These are phyloP conservation scores for Rutstroemia sp. DNA, from an alignment of 2,329 filamentous ascomycete species.

Conservation along the genomic window DNA sequence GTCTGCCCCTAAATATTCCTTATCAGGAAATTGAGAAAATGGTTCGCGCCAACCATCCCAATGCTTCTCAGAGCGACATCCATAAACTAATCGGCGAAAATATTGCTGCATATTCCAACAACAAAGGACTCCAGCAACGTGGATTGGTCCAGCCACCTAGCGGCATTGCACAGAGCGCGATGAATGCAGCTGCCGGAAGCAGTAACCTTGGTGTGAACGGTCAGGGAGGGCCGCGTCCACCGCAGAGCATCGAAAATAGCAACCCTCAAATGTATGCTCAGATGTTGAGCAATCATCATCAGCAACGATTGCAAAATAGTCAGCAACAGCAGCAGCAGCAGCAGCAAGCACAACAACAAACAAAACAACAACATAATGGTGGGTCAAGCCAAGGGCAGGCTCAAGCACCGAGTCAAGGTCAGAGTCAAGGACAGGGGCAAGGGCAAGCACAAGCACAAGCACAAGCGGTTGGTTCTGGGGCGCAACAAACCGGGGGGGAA, in stretches of 20 bases:
- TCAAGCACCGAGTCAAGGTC: too few species aligned
- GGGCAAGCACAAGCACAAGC: not conserved
- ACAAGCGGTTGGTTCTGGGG: slow-evolving; percentile 11
- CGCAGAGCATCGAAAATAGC: slow-evolving; percentile 32
- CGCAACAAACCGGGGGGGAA: slow-evolving; percentile 8
- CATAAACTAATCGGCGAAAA: slow-evolving; percentile 31
- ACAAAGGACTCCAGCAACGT: slow-evolving; percentile 27
- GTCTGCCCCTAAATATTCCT: not conserved
- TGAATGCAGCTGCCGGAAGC: slow-evolving; percentile 42
- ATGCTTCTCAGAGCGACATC: slow-evolving; percentile 3
- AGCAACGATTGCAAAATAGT: slow-evolving; percentile 21
- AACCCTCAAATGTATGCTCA: slow-evolving; percentile 42
- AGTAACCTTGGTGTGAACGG: slow-evolving; percentile 11
- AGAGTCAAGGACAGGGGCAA: not conserved
- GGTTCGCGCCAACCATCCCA: not conserved
- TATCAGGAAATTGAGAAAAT: slow-evolving; percentile 1
- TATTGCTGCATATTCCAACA: slow-evolving; percentile 4
- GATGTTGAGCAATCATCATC: slow-evolving; percentile 42
- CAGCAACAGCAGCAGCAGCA: slow-evolving; percentile 29
- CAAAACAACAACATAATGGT: slow-evolving; percentile 11
- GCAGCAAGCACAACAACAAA: slow-evolving; percentile 8
- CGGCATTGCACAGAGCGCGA: slow-evolving; percentile 41
- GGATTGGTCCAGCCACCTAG: slow-evolving; percentile 28
- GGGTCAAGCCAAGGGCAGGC: slow-evolving; percentile 8
- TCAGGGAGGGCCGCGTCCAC: slow-evolving; percentile 5